Conservation (phyloP, 1,139 yeast species). For the Nakaseomyces nivariensis region DNA sequence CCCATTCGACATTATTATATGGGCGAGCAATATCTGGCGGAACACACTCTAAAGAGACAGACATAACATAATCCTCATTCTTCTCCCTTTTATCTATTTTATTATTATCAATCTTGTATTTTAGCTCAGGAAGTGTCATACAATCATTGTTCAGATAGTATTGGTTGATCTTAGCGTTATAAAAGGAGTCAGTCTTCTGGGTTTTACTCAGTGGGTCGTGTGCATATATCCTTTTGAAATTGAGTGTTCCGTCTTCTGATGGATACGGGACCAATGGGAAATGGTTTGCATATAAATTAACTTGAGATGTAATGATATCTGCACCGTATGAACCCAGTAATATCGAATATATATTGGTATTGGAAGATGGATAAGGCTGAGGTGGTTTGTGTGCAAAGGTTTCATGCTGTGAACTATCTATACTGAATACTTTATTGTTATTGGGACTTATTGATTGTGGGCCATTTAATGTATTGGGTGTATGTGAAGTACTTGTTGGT, state of each 20-base stretch:
- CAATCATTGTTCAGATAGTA: constrained; percentile 20
- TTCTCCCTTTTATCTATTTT: not conserved
- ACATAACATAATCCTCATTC: constrained; percentile 7
- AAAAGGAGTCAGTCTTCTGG: constrained; percentile 5
- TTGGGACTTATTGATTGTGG: not conserved
- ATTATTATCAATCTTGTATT: not conserved
- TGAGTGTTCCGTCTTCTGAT: constrained; percentile 8
- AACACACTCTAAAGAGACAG: constrained; percentile 21
- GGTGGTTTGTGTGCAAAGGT: constrained; percentile 6
- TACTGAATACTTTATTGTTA: not conserved
- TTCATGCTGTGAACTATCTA: not conserved
- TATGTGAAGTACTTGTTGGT: constrained; percentile 1
- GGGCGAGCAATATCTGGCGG: constrained; percentile 15
- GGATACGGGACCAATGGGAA: constrained; percentile 24
- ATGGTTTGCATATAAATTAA: constrained; percentile 21
- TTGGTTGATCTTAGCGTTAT: constrained; percentile 13
- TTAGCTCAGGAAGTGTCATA: constrained; percentile 21
- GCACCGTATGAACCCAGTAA: constrained; percentile 21
- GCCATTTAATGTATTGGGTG: not conserved
- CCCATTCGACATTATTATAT: constrained; percentile 23
- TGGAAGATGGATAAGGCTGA: constrained; percentile 17
- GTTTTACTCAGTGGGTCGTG: constrained; percentile 10
- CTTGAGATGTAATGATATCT: constrained; percentile 17
- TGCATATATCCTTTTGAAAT: constrained; percentile 18
- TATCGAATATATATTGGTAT: constrained; percentile 17